These are phyloP conservation scores for Lentinula guzmanii DNA, from an alignment of 768 basidiomycete species.

Conservation along the genomic window DNA sequence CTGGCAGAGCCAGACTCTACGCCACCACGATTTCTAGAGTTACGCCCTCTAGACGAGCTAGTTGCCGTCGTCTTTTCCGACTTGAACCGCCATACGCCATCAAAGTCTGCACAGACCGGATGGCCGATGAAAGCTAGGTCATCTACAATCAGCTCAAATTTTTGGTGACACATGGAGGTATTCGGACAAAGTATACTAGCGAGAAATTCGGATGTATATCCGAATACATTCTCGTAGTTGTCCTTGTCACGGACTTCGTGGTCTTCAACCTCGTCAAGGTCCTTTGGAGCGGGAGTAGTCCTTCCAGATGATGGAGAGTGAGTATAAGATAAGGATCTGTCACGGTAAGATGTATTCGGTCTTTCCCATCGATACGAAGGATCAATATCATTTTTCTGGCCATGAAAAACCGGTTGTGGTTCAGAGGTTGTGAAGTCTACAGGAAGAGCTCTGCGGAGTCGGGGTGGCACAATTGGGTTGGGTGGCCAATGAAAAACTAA, in stretches of 20 bases:
- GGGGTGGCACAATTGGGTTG: slow-evolving; percentile 51
- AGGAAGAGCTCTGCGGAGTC: slow-evolving; percentile 69
- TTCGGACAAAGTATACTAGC: slow-evolving; percentile 78
- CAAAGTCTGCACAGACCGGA: slow-evolving; percentile 76
- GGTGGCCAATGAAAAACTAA: slow-evolving; percentile 87
- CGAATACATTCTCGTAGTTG: slow-evolving; percentile 62
- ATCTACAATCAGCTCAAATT: slow-evolving; percentile 89
- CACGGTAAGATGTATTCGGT: slow-evolving; percentile 33
- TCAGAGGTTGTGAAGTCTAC: slow-evolving; percentile 50
- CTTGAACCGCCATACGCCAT: slow-evolving; percentile 72
- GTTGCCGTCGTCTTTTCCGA: slow-evolving; percentile 48
- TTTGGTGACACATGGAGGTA: slow-evolving; percentile 80
- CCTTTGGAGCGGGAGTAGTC: slow-evolving; percentile 44
- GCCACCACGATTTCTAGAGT: slow-evolving; percentile 34
- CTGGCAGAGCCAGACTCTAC: slow-evolving; percentile 15
- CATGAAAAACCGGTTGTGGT: slow-evolving; percentile 27
- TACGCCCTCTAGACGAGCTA: slow-evolving; percentile 43
- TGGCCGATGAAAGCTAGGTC: slow-evolving; percentile 92
- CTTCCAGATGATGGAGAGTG: slow-evolving; percentile 43
- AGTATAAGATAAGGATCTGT: slow-evolving; percentile 48
- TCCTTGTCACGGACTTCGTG: slow-evolving; percentile 29
- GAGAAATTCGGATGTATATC: slow-evolving; percentile 76
- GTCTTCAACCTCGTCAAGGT: slow-evolving; percentile 29
- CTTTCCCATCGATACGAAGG: slow-evolving; percentile 63
- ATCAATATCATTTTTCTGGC: slow-evolving; percentile 15